Evolutionary conservation across 2,329 filamentous ascomycete genomes (phyloP).

Genomic region (Penicillium sp.): DNA sequence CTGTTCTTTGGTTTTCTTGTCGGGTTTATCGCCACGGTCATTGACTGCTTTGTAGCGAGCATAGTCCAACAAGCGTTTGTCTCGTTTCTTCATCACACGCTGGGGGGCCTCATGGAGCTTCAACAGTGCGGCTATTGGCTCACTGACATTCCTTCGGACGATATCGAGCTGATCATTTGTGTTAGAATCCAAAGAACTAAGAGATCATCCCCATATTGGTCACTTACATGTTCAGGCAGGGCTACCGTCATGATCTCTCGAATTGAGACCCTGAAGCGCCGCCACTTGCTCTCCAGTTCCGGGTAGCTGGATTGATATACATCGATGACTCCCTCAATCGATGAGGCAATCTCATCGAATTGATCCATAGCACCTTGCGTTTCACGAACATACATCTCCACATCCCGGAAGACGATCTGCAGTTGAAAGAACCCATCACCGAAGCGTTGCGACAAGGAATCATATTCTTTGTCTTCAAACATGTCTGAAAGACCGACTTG

Average conservation of each 20-base stretch:
- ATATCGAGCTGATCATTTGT: slow-evolving; percentile 55
- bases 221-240: slow-evolving; percentile 71
- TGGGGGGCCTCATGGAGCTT: slow-evolving; percentile 77
- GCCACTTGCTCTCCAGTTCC: slow-evolving; percentile 91
- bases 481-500: slow-evolving; percentile 59
- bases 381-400: slow-evolving; percentile 86
- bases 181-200: too few species aligned
- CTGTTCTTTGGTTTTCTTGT: slow-evolving; percentile 75
- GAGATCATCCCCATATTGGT: too few species aligned
- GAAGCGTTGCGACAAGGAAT: slow-evolving; percentile 76
- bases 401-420: slow-evolving; percentile 85
- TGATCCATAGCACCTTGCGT: slow-evolving; percentile 72
- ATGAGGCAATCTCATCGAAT: slow-evolving; percentile 71
- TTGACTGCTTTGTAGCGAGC: slow-evolving; percentile 72
- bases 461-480: slow-evolving; percentile 75
- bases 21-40: slow-evolving; percentile 75
- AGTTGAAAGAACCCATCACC: slow-evolving; percentile 86
- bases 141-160: slow-evolving; percentile 75
- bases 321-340: slow-evolving; percentile 76
- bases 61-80: slow-evolving; percentile 86
- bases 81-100: slow-evolving; percentile 85
- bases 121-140: slow-evolving; percentile 73
- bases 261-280: slow-evolving; percentile 80
- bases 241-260: slow-evolving; percentile 78
- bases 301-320: slow-evolving; percentile 63